These are phyloP conservation scores for Neoconidiobolus thromboides DNA, from an alignment of 371 early-diverging fungal genomes.

Conservation along the genomic window DNA sequence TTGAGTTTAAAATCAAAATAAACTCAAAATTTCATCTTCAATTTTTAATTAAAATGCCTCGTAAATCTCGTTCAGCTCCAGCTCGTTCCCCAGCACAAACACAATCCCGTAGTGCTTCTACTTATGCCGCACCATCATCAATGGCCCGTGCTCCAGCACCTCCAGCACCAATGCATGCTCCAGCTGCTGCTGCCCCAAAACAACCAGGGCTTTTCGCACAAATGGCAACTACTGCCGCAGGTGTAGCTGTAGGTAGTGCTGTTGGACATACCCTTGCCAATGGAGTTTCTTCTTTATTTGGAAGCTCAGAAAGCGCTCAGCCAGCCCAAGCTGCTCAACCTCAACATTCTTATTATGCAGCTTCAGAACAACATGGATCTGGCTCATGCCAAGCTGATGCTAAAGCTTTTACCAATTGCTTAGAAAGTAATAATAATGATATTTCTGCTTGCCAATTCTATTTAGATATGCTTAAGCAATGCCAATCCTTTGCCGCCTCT, in stretches of 20 bases:
- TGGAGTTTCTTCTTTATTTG: constrained; percentile 50
- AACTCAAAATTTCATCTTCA: no score
- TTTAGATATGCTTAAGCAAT: constrained; percentile 69
- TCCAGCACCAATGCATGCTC: constrained; percentile 14
- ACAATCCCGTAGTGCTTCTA: constrained; percentile 7
- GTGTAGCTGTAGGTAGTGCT: constrained; percentile 78
- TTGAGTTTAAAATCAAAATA: no score
- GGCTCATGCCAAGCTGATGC: constrained; percentile 60
- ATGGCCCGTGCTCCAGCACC: constrained; percentile 7
- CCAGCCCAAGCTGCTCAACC: constrained; percentile 8
- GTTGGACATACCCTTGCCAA: constrained; percentile 49
- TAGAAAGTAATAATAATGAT: constrained; percentile 62
- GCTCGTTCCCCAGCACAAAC: not conserved
- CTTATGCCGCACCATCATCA: constrained; percentile 6
- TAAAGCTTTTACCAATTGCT: constrained; percentile 65
- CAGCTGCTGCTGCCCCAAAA: constrained; percentile 23
- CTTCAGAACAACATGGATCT: constrained; percentile 18
- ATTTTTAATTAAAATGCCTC: constrained; percentile 1
- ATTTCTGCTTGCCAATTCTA: constrained; percentile 67
- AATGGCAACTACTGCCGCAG: constrained; percentile 83
- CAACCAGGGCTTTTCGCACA: constrained; percentile 59
- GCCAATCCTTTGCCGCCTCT: constrained; percentile 43
- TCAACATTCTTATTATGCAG: constrained; percentile 15
- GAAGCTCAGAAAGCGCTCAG: constrained; percentile 22
- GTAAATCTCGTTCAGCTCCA: not conserved